These are phyloP conservation scores for Aspergillus pseudoviridinutans DNA, from an alignment of 2,329 filamentous ascomycete genomes.

Conservation along the genomic window DNA sequence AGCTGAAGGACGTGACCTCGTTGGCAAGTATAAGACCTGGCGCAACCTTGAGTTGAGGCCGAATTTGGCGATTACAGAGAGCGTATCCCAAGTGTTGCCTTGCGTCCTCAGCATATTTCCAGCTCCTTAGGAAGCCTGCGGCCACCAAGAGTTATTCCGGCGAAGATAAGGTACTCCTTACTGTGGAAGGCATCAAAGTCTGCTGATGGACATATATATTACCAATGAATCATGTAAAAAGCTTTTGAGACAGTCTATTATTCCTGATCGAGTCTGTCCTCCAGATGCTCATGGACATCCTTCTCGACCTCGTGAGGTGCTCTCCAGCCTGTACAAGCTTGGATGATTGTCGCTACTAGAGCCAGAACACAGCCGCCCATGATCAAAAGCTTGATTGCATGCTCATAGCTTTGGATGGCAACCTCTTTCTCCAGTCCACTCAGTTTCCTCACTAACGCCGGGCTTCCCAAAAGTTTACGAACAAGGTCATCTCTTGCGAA, in stretches of 20 bases:
- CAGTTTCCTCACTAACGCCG: conserved; percentile 50
- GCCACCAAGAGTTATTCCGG: too few species aligned
- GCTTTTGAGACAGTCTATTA: neutral
- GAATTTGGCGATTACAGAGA: too few species aligned
- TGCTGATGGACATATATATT: neutral
- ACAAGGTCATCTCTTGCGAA: conserved; percentile 46
- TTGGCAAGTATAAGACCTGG: too few species aligned
- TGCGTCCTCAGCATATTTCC: too few species aligned
- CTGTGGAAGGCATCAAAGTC: neutral
- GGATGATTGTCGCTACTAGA: conserved; percentile 47
- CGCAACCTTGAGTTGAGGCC: too few species aligned
- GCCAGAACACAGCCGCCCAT: conserved; percentile 49
- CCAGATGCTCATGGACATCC: neutral
- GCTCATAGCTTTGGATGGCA: conserved; percentile 52
- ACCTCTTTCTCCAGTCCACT: conserved; percentile 48
- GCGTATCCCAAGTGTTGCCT: too few species aligned
- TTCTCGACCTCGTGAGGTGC: conserved; percentile 14
- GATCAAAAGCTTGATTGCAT: conserved; percentile 52
- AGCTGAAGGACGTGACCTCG: too few species aligned
- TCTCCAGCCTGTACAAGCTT: conserved; percentile 58
- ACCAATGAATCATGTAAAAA: neutral
- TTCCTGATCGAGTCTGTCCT: conserved; percentile 1
- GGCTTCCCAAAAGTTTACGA: conserved; percentile 55
- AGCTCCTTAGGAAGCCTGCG: too few species aligned
- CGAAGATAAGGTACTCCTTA: too few species aligned